Base-by-base conservation (phyloP, 257 asterid species). In the Primulina tabacum region DNA sequence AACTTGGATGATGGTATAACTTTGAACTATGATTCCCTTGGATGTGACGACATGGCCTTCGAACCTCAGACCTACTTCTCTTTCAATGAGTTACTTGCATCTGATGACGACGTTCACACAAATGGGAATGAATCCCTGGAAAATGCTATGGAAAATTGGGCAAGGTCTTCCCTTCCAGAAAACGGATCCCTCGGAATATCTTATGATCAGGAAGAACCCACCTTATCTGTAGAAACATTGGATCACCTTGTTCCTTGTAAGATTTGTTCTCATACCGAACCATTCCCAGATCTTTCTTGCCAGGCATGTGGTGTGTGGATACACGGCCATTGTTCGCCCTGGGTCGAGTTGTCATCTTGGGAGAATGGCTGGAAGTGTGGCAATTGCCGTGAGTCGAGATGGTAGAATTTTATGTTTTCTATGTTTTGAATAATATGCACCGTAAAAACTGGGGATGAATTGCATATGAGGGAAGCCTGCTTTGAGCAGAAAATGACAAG, bases 41-140 rank as follows among this genome's bases (percentile, higher is more conserved):
- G 72, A 63, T 79, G 68, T 28, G 92, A 84, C 52, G 88, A 86
- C 64, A 77, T 80, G 86, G 96, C 86, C 43, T 92, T 92, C 56
- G 97, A 92, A 78, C 97, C 97, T 53, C 96, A 92, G 85, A 92
- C 96, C n/a, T 91, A 85, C 73, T 91, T 92, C 80, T 92, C 95
- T 63, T 86, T 87, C 79, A 78, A 87, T 16, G 97, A 89, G 79
- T 65, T 92, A 77, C 91, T 83, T 71, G 84, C 77, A 74, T 68
- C 90, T 38, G 87, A 84, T 69, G 90, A 77, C 35, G 78, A 76
- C 68, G 84, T 70, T 60, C 64, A 78, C 50, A 59, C 61, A 34
- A 67, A 73, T 68, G 83, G 65, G 29, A 74, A 47, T 35, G 85
- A 64, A 29, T 70, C 78, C 43, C 64, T 77, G 0, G 84, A 72